Evolutionary conservation across 1,139 yeast genomes (phyloP), one percentile per base, ranked within the genome.

Genomic region (Yarrowia galli): DNA sequence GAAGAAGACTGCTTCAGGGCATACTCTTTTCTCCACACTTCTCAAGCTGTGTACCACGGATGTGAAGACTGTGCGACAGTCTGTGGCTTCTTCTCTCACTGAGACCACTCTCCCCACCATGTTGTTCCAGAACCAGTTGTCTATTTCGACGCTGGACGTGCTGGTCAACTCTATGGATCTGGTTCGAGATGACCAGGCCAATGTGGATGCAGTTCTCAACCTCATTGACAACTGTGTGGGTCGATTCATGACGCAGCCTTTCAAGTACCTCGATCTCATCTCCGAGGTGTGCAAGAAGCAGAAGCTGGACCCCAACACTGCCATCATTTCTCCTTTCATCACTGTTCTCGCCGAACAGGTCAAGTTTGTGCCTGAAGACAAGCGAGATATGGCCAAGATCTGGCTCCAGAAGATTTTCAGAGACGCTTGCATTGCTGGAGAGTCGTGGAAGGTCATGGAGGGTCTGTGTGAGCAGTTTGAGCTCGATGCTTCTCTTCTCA

Each of bases 341-440:
- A 83, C 89, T 53, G 86, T 89, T 0, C 74, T 92, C 6, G 77
- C 87, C 65, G 98, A 93, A 72, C 98, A 93, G 76, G 85, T 89
- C 78, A 81, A 84, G 68, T 90, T 83, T 74, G 83, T 86, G n/a
- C 80, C 80, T 3, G 75, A 79, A 28, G 71, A 46, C 2, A 32
- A 32, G 9, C 45, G 23, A 1, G 58, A 54, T 0, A 1, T 38
- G 8, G 63, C 56, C 4, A 72, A 79, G 3, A 73, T 76, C 45
- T 91, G 96, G 96, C 70, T 91, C 43, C 25, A 68, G 68, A 5
- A 80, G 78, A 74, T 71, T 80, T 69, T 73, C 45, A 28, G 80
- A 76, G 71, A 77, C 79, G 72, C 77, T 70, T 67, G 73, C 53
- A 36, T 74, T 77, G 54, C 74, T 73, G 71, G 78, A 71, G 71